A percentile compares a stretch with the other conserved stretches of the same genome.
Conservation (phyloP, 208 protist genomes). For the Wallacemonas collosoma region DNA sequence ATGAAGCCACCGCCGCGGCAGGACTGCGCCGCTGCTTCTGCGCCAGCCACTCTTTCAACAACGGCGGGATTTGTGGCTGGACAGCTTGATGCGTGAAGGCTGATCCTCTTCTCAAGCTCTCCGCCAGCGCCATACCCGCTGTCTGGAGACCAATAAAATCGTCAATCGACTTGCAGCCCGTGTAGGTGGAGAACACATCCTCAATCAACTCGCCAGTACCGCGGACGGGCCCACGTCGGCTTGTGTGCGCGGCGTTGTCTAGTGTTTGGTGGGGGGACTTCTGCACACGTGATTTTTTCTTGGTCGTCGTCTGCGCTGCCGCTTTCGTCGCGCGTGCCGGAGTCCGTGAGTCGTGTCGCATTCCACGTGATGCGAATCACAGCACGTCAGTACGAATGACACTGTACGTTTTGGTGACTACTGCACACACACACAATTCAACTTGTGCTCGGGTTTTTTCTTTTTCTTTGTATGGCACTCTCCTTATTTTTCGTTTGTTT, state of each 20-base stretch:
- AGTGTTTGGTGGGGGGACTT: background rate
- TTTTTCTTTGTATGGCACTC: background rate
- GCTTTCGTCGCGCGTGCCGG: background rate
- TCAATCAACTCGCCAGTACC: constrained; percentile 43
- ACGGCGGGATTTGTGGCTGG: constrained; percentile 40
- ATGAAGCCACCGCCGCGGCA: background rate
- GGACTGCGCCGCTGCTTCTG: constrained; percentile 21
- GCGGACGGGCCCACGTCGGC: constrained; percentile 6
- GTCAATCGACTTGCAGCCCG: constrained; percentile 40
- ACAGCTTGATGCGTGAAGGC: constrained; percentile 49
- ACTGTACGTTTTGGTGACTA: no score
- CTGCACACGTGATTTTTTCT: background rate
- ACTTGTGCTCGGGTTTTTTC: no score
- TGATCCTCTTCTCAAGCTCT: constrained; percentile 43
- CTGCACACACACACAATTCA: no score
- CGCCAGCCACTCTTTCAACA: constrained; percentile 35
- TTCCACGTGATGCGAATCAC: background rate
- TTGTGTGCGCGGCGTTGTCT: constrained; percentile 10
- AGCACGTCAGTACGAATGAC: no score
- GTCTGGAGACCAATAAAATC: constrained; percentile 49
- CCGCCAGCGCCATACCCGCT: constrained; percentile 36
- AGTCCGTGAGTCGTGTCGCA: background rate
- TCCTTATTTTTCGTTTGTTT: background rate
- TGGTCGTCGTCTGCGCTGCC: background rate
- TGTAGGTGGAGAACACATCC: constrained; percentile 69